Evolutionary conservation across 2,329 filamentous ascomycete species (phyloP).

Genomic region (Aureobasidium uvarum): DNA sequence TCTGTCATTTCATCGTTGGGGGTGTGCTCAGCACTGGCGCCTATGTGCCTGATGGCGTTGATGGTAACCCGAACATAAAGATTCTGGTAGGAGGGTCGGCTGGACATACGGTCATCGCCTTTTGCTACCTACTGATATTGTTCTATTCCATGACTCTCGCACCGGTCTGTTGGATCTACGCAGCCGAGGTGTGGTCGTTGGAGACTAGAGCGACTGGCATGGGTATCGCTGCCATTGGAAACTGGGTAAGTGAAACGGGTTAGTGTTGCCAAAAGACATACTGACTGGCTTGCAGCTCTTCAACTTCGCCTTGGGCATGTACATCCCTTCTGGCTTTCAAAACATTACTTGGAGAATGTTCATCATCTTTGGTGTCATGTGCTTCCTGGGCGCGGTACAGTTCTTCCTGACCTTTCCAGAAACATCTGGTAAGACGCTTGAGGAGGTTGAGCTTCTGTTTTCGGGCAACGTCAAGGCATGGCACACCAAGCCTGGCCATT

Average conservation of each 20-base stretch:
- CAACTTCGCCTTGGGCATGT: slow-evolving; percentile 60
- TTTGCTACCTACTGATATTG: slow-evolving; percentile 63
- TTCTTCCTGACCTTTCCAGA: slow-evolving; percentile 49
- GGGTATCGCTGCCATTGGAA: background rate
- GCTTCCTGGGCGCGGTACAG: slow-evolving; percentile 47
- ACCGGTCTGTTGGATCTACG: background rate
- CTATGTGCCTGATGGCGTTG: slow-evolving; percentile 47
- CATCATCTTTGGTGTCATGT: slow-evolving; percentile 51
- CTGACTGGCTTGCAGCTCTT: slow-evolving; percentile 42
- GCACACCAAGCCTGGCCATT: slow-evolving; percentile 41
- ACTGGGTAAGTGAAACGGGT: background rate
- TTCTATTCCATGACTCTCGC: slow-evolving; percentile 59
- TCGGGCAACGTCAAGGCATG: slow-evolving; percentile 39
- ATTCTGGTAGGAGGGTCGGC: slow-evolving; percentile 54
- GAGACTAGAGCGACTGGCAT: background rate
- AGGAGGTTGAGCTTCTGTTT: slow-evolving; percentile 45
- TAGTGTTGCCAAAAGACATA: slow-evolving; percentile 48
- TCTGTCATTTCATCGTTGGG: slow-evolving; percentile 50
- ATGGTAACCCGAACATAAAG: slow-evolving; percentile 52
- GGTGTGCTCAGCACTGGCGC: slow-evolving; percentile 46
- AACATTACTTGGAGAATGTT: slow-evolving; percentile 46
- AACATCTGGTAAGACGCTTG: slow-evolving; percentile 42
- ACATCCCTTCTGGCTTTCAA: slow-evolving; percentile 57
- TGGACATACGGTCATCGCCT: slow-evolving; percentile 63
- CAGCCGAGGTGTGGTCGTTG: background rate